Evolutionary conservation across 768 basidiomycete genomes (phyloP), one percentile per base, ranked within the genome.

Genomic region (Hemileccinum impolitum): DNA sequence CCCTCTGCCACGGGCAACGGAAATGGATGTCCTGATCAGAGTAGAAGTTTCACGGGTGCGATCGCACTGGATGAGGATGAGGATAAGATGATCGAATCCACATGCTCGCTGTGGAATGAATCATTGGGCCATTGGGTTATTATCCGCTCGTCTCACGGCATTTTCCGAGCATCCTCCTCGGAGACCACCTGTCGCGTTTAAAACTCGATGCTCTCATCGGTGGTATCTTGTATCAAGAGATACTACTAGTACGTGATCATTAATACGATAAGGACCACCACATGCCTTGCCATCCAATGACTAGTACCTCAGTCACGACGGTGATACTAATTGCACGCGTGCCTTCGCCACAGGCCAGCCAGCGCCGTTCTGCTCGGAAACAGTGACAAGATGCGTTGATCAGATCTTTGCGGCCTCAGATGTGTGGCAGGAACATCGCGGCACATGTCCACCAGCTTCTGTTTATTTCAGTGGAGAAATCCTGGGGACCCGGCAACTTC

Each of bases 311-410:
- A 28, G 26, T n/a, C n/a, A n/a, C n/a, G n/a, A n/a, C n/a, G 26
- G 26, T 28, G 26, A 4, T 30, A 8, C 28, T 36, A 47, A n/a
- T n/a, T n/a, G n/a, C n/a, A n/a, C n/a, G n/a, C 55, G 53, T 63
- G 47, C 41, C 48, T 44, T 53, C 21, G 57, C 62, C 62, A 63
- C 53, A 51, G 30, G 30, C 32, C 43, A 31, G 30, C 32, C 43
- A 31, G 36, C 26, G 19, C 52, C 46, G 46, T 41, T 41, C 26
- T 44, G 26, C 17, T 39, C 50, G 53, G 43, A 41, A 31, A 5
- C 25, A 42, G 14, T n/a, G 35, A 35, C 17, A 32, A 46, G 11
- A 45, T 32, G n/a, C 19, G 19, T 43, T 38, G 11, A 51, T 43
- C 25, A 45, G 40, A 59, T 56, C 60, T 25, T 21, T 53, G 34